Base-by-base conservation (phyloP, 495 filamentous ascomycete genomes). In the Glarea lozoyensis region DNA sequence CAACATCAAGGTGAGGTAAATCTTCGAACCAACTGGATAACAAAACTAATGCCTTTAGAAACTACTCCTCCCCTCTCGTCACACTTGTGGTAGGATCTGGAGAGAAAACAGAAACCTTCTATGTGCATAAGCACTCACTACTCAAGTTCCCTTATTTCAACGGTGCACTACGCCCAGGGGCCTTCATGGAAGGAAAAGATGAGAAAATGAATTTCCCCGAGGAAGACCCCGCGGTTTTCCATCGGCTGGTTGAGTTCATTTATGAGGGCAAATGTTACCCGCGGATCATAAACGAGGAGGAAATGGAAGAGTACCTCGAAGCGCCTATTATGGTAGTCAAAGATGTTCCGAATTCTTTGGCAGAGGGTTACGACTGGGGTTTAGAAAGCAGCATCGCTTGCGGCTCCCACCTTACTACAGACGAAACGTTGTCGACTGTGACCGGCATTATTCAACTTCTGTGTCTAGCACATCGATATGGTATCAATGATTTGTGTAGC, bases 221-320 rank as follows among this genome's bases (percentile, higher is more conserved):
- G 39, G 39, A 42, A 42, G 39, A 42, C 11, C 39, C 39, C 15
- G 15, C 31, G 5, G n/a, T 42, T 20, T 42, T 42, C 16, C 39
- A 17, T 27, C 39, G 24, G 16, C 6, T 42, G 11, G 39, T 42
- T 29, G 39, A 27, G 39, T 42, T 42, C 39, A 29, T 42, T 12
- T 42, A 42, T 17, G 24, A 42, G 19, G 39, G 39, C 24, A 24
- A 42, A 29, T 42, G 39, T 16, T 42, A 29, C 39, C 39, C 39
- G 39, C 39, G 24, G 11, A 20, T n/a, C 12, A 31, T 16, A 22
- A 15, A 20, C 10, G 15, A 7, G 7, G 25, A 29, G 25, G 25
- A 29, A 29, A n/a, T n/a, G n/a, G 7, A 7, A 7, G 7, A 7
- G 7, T 7, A n/a, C 25, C 25, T 29, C 7, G 25, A 29, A n/a